These are phyloP conservation scores for Flaveria linearis DNA, from an alignment of 129 eudicot species.

Conservation along the genomic window DNA sequence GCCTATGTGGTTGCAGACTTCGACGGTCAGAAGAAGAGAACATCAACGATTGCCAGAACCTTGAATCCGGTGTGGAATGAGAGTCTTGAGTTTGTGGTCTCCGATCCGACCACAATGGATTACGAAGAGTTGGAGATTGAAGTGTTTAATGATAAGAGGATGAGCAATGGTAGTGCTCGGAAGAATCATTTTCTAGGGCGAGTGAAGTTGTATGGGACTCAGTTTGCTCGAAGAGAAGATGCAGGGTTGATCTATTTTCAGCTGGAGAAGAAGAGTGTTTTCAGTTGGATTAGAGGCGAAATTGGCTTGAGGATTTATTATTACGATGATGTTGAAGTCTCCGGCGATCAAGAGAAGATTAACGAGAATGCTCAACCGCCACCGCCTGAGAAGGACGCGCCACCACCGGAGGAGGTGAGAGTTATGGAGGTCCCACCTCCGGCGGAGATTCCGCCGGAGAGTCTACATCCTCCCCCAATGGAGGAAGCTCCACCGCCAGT, in stretches of 20 bases:
- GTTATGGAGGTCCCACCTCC: conserved; percentile 54
- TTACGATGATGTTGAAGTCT: conserved; percentile 59
- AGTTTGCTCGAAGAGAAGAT: conserved; percentile 73
- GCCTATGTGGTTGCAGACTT: conserved; percentile 90
- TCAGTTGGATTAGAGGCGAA: conserved; percentile 94
- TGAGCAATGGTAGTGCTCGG: conserved; percentile 68
- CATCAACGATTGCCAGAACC: conserved; percentile 59
- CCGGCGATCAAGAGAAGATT: conserved; percentile 26
- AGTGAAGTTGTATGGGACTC: conserved; percentile 81
- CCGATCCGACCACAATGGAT: conserved; percentile 89
- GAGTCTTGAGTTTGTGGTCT: conserved; percentile 61
- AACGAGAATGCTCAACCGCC: conserved; percentile 37
- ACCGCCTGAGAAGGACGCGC: conserved; percentile 25
- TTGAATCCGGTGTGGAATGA: conserved; percentile 91
- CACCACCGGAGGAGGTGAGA: conserved; percentile 37
- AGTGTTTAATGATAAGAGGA: conserved; percentile 75
- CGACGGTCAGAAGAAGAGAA: conserved; percentile 86
- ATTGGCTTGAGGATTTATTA: conserved; percentile 79
- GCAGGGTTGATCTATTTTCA: conserved; percentile 80
- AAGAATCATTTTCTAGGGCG: conserved; percentile 95
- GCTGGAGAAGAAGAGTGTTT: conserved; percentile 95
- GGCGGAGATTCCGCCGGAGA: conserved; percentile 51
- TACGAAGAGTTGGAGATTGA: conserved; percentile 75
- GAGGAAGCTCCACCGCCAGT: conserved; percentile 62
- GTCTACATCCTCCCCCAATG: conserved; percentile 41